Conservation (phyloP, 305 asterid genomes). For the Fraxinus xanthoxyloides region DNA sequence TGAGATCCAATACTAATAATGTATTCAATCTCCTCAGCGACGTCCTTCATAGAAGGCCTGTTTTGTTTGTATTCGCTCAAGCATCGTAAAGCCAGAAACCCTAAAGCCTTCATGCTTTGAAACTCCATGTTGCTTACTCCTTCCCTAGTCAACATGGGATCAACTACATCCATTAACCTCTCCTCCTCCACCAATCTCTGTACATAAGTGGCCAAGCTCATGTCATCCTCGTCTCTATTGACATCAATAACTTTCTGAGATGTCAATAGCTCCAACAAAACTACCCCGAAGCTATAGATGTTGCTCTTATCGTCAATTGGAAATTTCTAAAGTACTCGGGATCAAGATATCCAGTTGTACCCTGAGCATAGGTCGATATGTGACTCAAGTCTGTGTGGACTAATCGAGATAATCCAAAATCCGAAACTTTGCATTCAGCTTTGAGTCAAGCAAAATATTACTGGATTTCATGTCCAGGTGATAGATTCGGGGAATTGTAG, state of each 20-base stretch:
- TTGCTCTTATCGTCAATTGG: constrained; percentile 89
- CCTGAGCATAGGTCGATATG: constrained; percentile 87
- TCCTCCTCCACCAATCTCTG: constrained; percentile 72
- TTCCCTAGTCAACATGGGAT: constrained; percentile 50
- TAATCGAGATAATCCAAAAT: constrained; percentile 77
- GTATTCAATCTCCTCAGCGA: constrained; percentile 74
- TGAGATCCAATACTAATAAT: constrained; percentile 44
- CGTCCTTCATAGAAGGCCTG: constrained; percentile 94
- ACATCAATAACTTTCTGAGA: constrained; percentile 83
- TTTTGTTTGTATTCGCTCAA: constrained; percentile 74
- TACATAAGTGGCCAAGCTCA: constrained; percentile 68
- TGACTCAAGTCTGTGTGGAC: constrained; percentile 83
- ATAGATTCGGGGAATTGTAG: constrained; percentile 75
- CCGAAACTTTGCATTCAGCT: constrained; percentile 63
- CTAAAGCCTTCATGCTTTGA: constrained; percentile 90
- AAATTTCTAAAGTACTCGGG: constrained; percentile 84
- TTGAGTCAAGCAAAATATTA: constrained; percentile 71
- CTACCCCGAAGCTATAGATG: constrained; percentile 87
- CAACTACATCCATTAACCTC: constrained; percentile 41
- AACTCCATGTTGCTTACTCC: constrained; percentile 52
- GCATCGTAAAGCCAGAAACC: constrained; percentile 70
- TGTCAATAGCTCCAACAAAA: constrained; percentile 72
- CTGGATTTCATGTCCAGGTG: constrained; percentile 90
- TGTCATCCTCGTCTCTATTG: constrained; percentile 56
- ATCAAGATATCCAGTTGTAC: constrained; percentile 85